phyloP scores from a whole-genome alignment of 768 basidiomycete genomes.

The Tricholoma furcatifolium region DNA sequence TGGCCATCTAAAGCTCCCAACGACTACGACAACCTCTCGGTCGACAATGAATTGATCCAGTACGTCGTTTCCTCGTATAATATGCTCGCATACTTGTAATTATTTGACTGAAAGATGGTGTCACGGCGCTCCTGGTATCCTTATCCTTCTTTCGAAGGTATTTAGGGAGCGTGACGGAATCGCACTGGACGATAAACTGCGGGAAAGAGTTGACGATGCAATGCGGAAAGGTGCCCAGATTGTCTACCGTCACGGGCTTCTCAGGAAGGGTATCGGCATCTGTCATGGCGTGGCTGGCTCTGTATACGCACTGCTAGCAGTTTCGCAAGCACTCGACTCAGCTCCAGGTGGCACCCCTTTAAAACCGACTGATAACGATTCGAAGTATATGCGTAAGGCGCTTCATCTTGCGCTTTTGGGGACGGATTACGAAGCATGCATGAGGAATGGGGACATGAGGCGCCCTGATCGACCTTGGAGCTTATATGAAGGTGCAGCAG shows the following conservation, averaged over 20 bases:
- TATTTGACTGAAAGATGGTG: conserved; percentile 43
- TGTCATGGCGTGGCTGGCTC: conserved; percentile 59
- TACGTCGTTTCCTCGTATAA: conserved; percentile 23
- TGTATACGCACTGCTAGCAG: conserved; percentile 50
- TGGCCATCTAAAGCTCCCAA: conserved; percentile 48
- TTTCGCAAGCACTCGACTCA: conserved; percentile 41
- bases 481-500: conserved; percentile 57
- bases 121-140: conserved; percentile 53
- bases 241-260: conserved; percentile 47
- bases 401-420: too few relatives aligned
- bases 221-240: conserved; percentile 38
- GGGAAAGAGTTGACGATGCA: conserved; percentile 28
- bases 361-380: conserved; percentile 1
- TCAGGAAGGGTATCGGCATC: conserved; percentile 57
- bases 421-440: conserved; percentile 30
- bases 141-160: conserved; percentile 46
- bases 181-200: conserved; percentile 21
- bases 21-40: neutral
- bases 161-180: conserved; percentile 26
- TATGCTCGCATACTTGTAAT: neutral
- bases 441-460: conserved; percentile 38
- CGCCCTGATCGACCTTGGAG: conserved; percentile 54
- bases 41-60: conserved; percentile 45
- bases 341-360: neutral
- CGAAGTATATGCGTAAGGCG: conserved; percentile 27